phyloP scores from a whole-genome alignment of 148 eudicot species.

The Beta vulgaris region DNA sequence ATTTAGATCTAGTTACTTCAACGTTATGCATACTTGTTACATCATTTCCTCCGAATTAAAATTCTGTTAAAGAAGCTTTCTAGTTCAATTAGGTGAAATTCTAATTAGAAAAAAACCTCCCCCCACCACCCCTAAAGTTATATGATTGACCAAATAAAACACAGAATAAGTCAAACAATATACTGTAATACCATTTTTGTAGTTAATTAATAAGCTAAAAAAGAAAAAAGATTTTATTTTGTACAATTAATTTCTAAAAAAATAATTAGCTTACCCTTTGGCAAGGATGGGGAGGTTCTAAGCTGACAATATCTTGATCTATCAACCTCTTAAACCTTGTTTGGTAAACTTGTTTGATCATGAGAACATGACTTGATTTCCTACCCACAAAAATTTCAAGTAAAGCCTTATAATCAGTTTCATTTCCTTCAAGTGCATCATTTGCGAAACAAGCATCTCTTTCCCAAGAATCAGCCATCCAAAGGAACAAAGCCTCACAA shows the following conservation, averaged over 20 bases:
- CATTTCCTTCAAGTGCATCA: conserved; percentile 51
- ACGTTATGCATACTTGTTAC: background rate
- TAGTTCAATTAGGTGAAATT: too few species aligned
- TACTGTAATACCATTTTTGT: background rate
- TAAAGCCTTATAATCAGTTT: conserved; percentile 44
- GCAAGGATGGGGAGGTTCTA: conserved; percentile 76
- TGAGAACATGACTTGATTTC: conserved; percentile 67
- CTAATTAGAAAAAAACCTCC: too few species aligned
- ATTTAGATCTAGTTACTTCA: too few species aligned
- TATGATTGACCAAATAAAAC: background rate
- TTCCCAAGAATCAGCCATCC: conserved; percentile 54
- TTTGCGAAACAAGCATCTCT: conserved; percentile 58
- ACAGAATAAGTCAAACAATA: background rate
- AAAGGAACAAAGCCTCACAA: conserved; percentile 39
- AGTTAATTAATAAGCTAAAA: background rate
- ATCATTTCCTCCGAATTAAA: too few species aligned
- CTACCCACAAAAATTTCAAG: conserved; percentile 63
- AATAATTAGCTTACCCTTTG: conserved; percentile 47
- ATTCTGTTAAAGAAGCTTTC: too few species aligned
- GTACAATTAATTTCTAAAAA: too few species aligned
- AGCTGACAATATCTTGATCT: conserved; percentile 53
- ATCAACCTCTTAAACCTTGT: conserved; percentile 44
- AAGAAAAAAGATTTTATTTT: too few species aligned
- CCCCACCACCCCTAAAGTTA: too few species aligned
- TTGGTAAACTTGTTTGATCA: conserved; percentile 64